Base-by-base conservation (phyloP, 2,329 filamentous ascomycete genomes). In the Pleoardoris graminearum region DNA sequence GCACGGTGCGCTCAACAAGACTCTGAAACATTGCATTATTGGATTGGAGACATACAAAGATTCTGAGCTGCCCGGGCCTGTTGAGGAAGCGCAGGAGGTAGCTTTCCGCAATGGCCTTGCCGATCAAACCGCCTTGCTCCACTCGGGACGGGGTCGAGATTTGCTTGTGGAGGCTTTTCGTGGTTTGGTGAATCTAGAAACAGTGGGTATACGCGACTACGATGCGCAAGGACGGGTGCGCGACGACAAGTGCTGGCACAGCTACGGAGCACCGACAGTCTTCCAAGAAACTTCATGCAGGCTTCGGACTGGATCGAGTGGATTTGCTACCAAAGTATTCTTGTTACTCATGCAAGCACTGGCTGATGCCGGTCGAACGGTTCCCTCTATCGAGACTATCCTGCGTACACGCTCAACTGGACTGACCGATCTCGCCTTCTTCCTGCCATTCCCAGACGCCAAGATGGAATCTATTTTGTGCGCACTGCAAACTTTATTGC, bases 131-230 rank as follows among this genome's bases (percentile, higher is more conserved):
- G 59, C 61, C 4, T 44, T 79, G 3, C 14, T 74, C 6, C 54
- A 54, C 23, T 79, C 76, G 0, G 83, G 84, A 0, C 64, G 73
- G 1, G 80, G 82, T 21, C 67, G 76, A 1, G 75, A 80, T 6
- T 77, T 87, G 77, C 77, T 88, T 14, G 71, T 76, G 0, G 76
- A 82, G 27, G 85, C 84, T 1, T 81, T 88, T 47, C 61, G 67
- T 8, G 79, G 81, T 29, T 74, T 89, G 3, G 63, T 68, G 0
- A 82, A 82, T 48, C 77, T 88, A 4, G 70, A 80, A 25, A 81
- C 78, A 0, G 67, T 88, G 12, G 81, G 83, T 21, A 72, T 88
- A 21, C 80, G 85, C 16, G 83, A 88, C 62, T 86, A 82, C 68
- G 74, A 80, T 61, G 80, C 80, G 0, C 19, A 4, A 0, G 76